Conservation (phyloP, 2,329 filamentous ascomycete genomes). For the Verticillium klebahnii region DNA sequence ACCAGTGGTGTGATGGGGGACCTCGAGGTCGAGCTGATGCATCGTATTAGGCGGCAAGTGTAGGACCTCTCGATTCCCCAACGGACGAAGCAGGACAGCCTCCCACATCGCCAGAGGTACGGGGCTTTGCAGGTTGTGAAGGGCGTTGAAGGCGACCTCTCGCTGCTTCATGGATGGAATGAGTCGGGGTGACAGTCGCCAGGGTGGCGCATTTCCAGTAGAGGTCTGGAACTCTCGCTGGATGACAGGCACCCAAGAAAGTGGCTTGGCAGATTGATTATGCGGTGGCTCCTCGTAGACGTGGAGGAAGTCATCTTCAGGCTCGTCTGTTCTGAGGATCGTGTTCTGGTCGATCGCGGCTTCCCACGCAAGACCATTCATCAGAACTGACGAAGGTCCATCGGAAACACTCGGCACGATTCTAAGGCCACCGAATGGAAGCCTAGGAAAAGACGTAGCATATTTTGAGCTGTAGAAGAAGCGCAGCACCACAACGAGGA, state of each 20-base stretch:
- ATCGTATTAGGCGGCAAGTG: background rate
- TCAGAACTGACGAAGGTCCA: too few species aligned
- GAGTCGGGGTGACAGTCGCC: background rate
- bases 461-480: conserved; percentile 11
- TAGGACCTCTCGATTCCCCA: background rate
- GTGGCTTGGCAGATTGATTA: background rate
- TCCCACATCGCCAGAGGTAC: background rate
- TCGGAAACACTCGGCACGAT: background rate
- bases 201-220: background rate
- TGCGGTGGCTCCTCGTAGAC: conserved; percentile 6
- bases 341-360: conserved; percentile 5
- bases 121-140: background rate
- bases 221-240: background rate
- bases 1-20: background rate
- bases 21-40: conserved; percentile 2
- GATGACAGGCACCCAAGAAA: conserved; percentile 1
- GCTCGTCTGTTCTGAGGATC: conserved; percentile 7
- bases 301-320: conserved; percentile 13
- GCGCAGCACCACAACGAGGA: conserved; percentile 13
- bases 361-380: conserved; percentile 3
- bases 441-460: conserved; percentile 11
- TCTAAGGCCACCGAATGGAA: conserved; percentile 8
- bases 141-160: background rate
- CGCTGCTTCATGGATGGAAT: background rate
- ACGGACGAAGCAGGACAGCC: too few species aligned